Evolutionary conservation across 768 basidiomycete species (phyloP).

Genomic region (Lactifluus hygrophoroides): DNA sequence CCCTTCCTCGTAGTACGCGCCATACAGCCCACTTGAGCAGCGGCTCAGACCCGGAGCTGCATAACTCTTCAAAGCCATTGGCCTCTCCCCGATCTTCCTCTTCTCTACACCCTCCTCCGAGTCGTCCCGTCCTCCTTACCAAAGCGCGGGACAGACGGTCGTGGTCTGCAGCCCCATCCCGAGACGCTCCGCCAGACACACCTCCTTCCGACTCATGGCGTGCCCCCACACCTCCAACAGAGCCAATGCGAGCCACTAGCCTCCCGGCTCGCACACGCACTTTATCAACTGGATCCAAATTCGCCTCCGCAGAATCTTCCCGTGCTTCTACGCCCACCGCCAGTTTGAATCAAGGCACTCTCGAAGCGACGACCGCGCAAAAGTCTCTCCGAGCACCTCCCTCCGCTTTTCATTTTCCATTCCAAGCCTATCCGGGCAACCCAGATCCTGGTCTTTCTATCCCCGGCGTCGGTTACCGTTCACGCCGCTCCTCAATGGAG

Average conservation of each 20-base stretch:
- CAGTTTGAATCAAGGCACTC: background rate
- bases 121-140: conserved; percentile 8
- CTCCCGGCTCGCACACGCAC: conserved; percentile 7
- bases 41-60: conserved; percentile 21
- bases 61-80: conserved; percentile 9
- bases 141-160: conserved; percentile 11
- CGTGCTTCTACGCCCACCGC: background rate
- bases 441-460: conserved; percentile 47
- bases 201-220: conserved; percentile 27
- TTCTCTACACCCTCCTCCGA: conserved; percentile 18
- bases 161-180: conserved; percentile 18
- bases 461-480: conserved; percentile 26
- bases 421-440: conserved; percentile 58
- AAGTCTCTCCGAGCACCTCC: conserved; percentile 29
- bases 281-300: background rate
- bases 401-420: conserved; percentile 39
- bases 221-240: conserved; percentile 21
- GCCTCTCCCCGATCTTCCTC: conserved; percentile 16
- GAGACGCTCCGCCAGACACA: conserved; percentile 17
- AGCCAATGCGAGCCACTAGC: conserved; percentile 20
- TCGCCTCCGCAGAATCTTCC: conserved; percentile 6
- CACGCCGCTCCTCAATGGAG: conserved; percentile 37
- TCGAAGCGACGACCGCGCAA: conserved; percentile 3
- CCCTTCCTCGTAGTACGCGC: conserved; percentile 18
- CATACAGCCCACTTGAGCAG: conserved; percentile 15